These are phyloP conservation scores for Epichloe elymi DNA, from an alignment of 2,329 filamentous ascomycete genomes.

Conservation along the genomic window DNA sequence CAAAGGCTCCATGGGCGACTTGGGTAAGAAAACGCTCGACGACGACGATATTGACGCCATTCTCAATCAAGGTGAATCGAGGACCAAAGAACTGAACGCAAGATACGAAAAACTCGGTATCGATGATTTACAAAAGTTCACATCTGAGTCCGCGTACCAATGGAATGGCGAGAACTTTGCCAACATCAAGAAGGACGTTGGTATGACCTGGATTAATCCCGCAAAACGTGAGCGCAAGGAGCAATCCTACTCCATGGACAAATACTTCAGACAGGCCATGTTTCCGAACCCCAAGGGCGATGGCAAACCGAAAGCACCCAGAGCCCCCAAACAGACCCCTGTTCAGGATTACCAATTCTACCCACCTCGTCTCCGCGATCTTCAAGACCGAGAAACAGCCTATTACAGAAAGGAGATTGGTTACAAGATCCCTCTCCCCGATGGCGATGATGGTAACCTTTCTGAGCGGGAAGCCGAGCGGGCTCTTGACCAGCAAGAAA, in stretches of 20 bases:
- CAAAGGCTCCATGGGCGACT: conserved; percentile 49
- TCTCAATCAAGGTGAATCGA: conserved; percentile 70
- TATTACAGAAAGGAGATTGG: conserved; percentile 93
- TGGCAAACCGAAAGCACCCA: conserved; percentile 86
- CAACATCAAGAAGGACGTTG: conserved; percentile 81
- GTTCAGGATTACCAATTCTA: conserved; percentile 99
- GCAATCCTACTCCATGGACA: conserved; percentile 95
- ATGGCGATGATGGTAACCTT: conserved; percentile 77
- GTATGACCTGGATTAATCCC: conserved; percentile 93
- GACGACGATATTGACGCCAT: conserved; percentile 90
- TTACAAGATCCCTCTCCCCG: conserved; percentile 82
- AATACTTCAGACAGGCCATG: conserved; percentile 90
- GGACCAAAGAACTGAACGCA: conserved; percentile 79
- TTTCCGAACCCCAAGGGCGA: conserved; percentile 71
- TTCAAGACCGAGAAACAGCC: conserved; percentile 93
- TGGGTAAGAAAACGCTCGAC: conserved; percentile 51
- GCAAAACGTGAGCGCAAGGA: conserved; percentile 97
- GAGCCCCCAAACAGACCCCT: conserved; percentile 80
- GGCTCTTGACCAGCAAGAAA: conserved; percentile 77
- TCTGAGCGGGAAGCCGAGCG: conserved; percentile 80
- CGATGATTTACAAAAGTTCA: conserved; percentile 95
- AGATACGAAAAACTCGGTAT: conserved; percentile 96
- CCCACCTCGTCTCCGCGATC: conserved; percentile 64
- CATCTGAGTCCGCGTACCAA: conserved; percentile 92
- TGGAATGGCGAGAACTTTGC: conserved; percentile 98